A percentile compares a stretch with the other conserved stretches of the same genome.
phyloP scores from a whole-genome alignment of 768 basidiomycete species.

The Mycena filopes region DNA sequence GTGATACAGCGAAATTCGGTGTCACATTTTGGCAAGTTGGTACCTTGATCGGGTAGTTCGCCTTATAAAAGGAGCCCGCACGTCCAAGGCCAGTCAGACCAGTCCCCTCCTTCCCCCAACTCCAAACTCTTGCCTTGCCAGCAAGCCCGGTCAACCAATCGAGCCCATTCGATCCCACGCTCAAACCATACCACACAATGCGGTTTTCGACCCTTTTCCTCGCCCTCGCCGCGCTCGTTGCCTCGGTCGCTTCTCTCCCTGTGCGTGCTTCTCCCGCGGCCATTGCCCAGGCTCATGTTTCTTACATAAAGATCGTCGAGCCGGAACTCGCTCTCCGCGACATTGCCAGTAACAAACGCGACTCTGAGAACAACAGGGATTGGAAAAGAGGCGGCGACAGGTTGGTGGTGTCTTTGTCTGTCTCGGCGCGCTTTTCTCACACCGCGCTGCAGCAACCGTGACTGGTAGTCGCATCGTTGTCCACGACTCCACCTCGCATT shows the following conservation, averaged over 20 bases:
- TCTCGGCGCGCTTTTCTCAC: not conserved
- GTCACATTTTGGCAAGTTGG: no score
- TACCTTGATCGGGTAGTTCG: no score
- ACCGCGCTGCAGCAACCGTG: slow-evolving; percentile 29
- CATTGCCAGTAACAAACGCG: not conserved
- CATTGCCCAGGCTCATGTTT: slow-evolving; percentile 8
- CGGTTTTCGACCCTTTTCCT: slow-evolving; percentile 35
- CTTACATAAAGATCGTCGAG: slow-evolving; percentile 34
- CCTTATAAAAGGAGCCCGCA: no score
- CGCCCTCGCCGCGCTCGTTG: slow-evolving; percentile 43
- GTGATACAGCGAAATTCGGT: no score
- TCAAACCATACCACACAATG: no score
- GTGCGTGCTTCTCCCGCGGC: slow-evolving; percentile 40
- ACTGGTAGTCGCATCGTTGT: slow-evolving; percentile 36
- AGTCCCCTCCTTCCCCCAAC: no score
- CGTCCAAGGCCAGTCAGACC: no score
- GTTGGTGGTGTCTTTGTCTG: not conserved
- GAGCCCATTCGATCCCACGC: no score
- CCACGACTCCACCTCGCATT: not conserved
- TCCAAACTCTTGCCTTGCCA: no score
- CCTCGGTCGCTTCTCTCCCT: slow-evolving; percentile 50
- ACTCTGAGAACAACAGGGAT: slow-evolving; percentile 30
- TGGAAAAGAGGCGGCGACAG: slow-evolving; percentile 32
- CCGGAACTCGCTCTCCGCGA: slow-evolving; percentile 30
- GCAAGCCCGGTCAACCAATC: no score